A percentile compares a stretch with the other conserved stretches of the same genome.
phyloP scores from a whole-genome alignment of 345 rosid genomes.

The Eucalyptus lansdowneana region DNA sequence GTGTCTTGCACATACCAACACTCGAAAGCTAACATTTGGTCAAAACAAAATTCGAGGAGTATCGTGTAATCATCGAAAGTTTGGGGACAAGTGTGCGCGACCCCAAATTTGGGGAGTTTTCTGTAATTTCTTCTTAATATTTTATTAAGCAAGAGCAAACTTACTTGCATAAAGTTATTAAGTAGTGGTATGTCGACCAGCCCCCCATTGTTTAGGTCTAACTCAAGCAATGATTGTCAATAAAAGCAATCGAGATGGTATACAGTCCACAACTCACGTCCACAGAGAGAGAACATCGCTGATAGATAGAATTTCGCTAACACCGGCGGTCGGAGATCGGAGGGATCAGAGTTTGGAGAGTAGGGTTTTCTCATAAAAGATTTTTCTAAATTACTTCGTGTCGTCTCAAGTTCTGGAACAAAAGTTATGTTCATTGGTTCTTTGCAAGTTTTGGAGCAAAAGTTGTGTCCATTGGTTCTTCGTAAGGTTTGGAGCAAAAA shows the following conservation, averaged over 20 bases:
- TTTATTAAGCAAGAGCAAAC: background rate
- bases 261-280: accelerated
- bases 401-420: too few relatives aligned
- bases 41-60: background rate
- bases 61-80: background rate
- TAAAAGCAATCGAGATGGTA: background rate
- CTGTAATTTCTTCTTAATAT: background rate
- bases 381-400: too few relatives aligned
- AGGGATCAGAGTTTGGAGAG: background rate
- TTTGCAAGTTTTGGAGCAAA: too few relatives aligned
- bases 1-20: background rate
- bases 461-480: too few relatives aligned
- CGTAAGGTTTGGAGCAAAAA: too few relatives aligned
- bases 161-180: background rate
- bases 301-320: background rate
- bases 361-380: background rate
- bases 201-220: accelerated
- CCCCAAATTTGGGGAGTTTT: background rate
- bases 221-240: background rate
- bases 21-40: background rate
- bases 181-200: background rate
- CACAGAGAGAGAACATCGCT: background rate
- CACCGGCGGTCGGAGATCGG: background rate
- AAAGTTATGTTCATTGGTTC: too few relatives aligned
- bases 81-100: background rate